Evolutionary conservation across 148 eudicot species (phyloP).

Genomic region (Camellia granthamiana): DNA sequence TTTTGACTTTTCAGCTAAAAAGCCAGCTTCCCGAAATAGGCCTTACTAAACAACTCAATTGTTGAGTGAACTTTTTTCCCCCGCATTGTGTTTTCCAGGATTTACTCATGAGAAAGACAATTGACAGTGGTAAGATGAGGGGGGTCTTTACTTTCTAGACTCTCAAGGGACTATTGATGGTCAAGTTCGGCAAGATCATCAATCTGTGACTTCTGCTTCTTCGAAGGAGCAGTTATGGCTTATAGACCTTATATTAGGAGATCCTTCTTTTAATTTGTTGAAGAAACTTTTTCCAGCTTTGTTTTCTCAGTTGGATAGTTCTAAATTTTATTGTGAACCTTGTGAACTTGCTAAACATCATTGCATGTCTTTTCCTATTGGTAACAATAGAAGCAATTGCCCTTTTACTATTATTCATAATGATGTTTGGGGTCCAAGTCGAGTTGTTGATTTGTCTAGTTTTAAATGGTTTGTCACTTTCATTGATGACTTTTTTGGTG

Average conservation of each 20-base stretch:
- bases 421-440: background rate
- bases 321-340: background rate
- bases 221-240: background rate
- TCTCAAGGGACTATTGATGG: background rate
- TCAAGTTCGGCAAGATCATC: background rate
- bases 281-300: background rate
- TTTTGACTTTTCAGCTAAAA: too few species aligned
- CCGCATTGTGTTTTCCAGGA: slow-evolving; percentile 9
- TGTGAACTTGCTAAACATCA: background rate
- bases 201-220: background rate
- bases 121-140: background rate
- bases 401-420: background rate
- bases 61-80: background rate
- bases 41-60: background rate
- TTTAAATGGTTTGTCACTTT: too few species aligned
- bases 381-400: background rate
- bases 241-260: background rate
- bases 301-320: background rate
- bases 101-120: background rate
- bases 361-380: background rate
- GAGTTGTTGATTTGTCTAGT: too few species aligned
- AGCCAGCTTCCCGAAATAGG: too few species aligned
- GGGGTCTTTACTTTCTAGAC: background rate
- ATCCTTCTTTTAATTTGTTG: background rate
- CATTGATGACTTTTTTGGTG: too few species aligned